Evolutionary conservation across 768 basidiomycete species (phyloP).

Genomic region (Arthromyces matolae): DNA sequence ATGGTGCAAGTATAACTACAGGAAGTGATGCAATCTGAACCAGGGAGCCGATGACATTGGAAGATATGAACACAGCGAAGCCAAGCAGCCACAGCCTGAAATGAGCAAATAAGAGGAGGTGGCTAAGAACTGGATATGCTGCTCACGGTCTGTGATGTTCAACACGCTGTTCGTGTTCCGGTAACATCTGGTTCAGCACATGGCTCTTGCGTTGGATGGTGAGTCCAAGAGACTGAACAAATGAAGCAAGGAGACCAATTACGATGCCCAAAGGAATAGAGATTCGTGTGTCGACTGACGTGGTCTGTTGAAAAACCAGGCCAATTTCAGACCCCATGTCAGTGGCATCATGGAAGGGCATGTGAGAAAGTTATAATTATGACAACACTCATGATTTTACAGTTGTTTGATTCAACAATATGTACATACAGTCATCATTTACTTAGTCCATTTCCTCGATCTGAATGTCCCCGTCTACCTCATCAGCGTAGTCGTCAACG

Average conservation of each 20-base stretch:
- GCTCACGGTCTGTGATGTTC: slow-evolving; percentile 81
- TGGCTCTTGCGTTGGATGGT: slow-evolving; percentile 95
- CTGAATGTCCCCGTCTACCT: slow-evolving; percentile 52
- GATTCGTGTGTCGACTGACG: slow-evolving; percentile 24
- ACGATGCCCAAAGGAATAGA: slow-evolving; percentile 51
- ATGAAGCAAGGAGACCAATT: slow-evolving; percentile 75
- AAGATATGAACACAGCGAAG: slow-evolving; percentile 81
- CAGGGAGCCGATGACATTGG: slow-evolving; percentile 83
- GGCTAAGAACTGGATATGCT: not conserved
- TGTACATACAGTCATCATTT: not conserved
- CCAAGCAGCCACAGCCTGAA: slow-evolving; percentile 82
- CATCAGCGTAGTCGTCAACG: slow-evolving; percentile 49
- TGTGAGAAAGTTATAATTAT: too few relatives aligned
- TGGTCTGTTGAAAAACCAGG: slow-evolving; percentile 5
- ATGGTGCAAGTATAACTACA: slow-evolving; percentile 90
- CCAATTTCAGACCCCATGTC: too few relatives aligned
- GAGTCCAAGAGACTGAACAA: slow-evolving; percentile 86
- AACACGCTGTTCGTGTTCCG: slow-evolving; percentile 55
- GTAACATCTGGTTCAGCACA: slow-evolving; percentile 73
- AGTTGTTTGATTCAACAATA: not conserved
- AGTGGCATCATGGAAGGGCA: too few relatives aligned
- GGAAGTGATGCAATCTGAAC: slow-evolving; percentile 93
- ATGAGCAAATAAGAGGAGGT: slow-evolving; percentile 1
- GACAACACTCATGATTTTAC: not conserved
- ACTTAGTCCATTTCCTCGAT: slow-evolving; percentile 63